These are phyloP conservation scores for Bipolaris zeicola DNA, from an alignment of 2,329 filamentous ascomycete genomes.

Conservation along the genomic window DNA sequence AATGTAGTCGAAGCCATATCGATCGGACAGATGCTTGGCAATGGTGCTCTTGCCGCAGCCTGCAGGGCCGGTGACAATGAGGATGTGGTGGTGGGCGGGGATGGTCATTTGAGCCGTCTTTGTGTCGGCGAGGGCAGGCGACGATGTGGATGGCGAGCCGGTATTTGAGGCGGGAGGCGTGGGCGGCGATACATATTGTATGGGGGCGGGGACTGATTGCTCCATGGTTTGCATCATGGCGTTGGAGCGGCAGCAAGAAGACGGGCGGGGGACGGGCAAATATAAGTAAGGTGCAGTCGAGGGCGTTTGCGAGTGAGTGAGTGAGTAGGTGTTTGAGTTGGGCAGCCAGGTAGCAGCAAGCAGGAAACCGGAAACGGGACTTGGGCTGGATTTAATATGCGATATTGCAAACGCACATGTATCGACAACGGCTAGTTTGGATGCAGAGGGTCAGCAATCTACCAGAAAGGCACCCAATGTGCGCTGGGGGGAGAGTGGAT, in stretches of 20 bases:
- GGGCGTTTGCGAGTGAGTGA: constrained; percentile 5
- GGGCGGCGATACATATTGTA: constrained; percentile 40
- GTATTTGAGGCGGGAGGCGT: constrained; percentile 39
- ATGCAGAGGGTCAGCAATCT: constrained; percentile 33
- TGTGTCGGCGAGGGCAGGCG: constrained; percentile 20
- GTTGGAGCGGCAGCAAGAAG: constrained; percentile 7
- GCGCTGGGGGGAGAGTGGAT: constrained; percentile 30
- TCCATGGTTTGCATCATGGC: constrained; percentile 47
- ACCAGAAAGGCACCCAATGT: constrained; percentile 15
- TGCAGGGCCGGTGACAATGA: constrained; percentile 59
- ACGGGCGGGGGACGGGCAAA: not conserved
- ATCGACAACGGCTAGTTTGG: constrained; percentile 19
- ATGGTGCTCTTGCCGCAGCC: constrained; percentile 62
- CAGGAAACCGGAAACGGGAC: not conserved
- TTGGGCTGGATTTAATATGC: constrained; percentile 28
- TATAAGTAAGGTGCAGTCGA: constrained; percentile 7
- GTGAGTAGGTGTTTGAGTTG: constrained; percentile 7
- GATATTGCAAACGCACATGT: constrained; percentile 33
- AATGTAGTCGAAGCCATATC: constrained; percentile 54
- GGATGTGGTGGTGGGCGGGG: constrained; percentile 54
- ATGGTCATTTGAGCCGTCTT: constrained; percentile 34
- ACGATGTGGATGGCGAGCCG: constrained; percentile 30
- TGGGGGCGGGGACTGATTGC: constrained; percentile 30
- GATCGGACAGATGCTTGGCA: constrained; percentile 53
- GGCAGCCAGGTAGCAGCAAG: constrained; percentile 14